Base-by-base conservation (phyloP, 257 asterid genomes). In the Solanum arcanum region DNA sequence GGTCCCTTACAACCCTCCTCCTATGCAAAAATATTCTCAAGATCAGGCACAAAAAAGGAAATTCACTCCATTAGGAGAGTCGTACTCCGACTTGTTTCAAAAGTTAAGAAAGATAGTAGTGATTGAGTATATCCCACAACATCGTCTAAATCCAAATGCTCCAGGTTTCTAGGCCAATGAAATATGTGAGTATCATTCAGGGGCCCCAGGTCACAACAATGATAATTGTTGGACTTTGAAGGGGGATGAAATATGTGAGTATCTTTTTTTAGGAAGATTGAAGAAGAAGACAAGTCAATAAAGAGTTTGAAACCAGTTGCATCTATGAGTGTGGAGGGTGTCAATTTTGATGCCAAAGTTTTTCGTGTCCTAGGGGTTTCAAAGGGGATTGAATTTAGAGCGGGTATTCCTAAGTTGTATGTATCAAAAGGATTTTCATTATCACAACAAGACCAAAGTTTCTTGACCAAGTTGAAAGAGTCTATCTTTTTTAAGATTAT, bases 361-460 rank as follows among this genome's bases (percentile, higher is more conserved):
- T 23, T 23, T 0, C 10, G 1, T 62, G 7, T 62, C 0, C 31
- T 2, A 0, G 7, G 7, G 25, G 3, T 23, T 5, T 21, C 1
- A 0, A 62, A 25, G 7, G 2, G 12, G 16, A 0, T 62, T 9
- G 15, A 10, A 25, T 1, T 23, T 5, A 0, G 3, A 11, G 12
- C 1, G 0, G 70, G 6, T 23, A 25, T n/a, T 1, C 16, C 8
- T 2, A 62, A 62, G 15, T 23, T 62, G 21, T 15, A 2, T 23
- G 31, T n/a, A 27, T 62, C 8, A 3, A 62, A 11, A 11, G 31
- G 15, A 3, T 5, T 62, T 5, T 25, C 31, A n/a, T n/a, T 5
- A n/a, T 2, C 13, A 60, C 14, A 23, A 59, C 3, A 21, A 0
- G 6, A 21, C 29, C 29, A 60, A 60, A 60, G 14, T 60, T 60